Evolutionary conservation across 169 alveolate species (phyloP).

Genomic region (Eimeria acervulina): DNA sequence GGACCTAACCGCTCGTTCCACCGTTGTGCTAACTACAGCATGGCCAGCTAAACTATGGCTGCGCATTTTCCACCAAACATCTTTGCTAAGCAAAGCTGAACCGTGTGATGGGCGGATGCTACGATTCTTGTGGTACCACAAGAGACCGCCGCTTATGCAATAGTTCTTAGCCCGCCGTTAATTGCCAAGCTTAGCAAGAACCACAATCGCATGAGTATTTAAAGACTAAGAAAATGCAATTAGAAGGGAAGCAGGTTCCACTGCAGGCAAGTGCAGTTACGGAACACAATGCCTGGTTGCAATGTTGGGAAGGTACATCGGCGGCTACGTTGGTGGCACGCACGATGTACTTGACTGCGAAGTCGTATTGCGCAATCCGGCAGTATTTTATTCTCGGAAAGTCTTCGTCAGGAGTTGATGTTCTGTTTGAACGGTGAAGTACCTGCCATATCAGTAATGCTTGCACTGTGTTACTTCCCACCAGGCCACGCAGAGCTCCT

Average conservation of each 20-base stretch:
- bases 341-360: neutral
- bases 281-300: neutral
- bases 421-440: neutral
- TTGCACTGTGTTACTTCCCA: neutral
- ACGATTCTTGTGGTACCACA: no score
- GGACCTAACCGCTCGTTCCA: neutral
- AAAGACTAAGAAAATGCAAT: no score
- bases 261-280: neutral
- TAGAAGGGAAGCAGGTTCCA: no score
- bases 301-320: no score
- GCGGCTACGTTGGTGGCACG: neutral
- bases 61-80: neutral
- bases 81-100: no score
- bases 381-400: neutral
- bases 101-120: no score
- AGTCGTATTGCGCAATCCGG: neutral
- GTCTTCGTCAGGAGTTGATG: neutral
- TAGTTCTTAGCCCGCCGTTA: no score
- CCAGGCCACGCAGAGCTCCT: neutral
- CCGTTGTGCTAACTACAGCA: neutral
- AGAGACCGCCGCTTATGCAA: no score
- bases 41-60: neutral
- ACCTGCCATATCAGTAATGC: neutral
- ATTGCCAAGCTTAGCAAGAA: no score
- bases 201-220: no score